Percentiles rank a stretch among this genome's conserved stretches.
phyloP scores from a whole-genome alignment of 805 yeast species.

The Starmerella ratchasimensis region DNA sequence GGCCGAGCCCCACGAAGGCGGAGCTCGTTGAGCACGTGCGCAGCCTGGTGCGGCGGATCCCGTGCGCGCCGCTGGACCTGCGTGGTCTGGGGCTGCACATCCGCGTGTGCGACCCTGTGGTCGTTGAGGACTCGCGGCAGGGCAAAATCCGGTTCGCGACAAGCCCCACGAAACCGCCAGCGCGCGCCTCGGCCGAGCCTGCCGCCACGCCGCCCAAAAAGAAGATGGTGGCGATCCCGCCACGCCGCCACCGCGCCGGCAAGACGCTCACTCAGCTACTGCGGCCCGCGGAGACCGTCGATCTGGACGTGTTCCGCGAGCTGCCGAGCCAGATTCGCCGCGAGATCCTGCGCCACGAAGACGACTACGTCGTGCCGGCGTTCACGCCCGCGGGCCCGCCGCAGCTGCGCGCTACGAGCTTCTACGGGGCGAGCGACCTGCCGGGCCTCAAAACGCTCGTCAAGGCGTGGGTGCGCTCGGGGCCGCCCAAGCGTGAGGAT shows the following conservation, averaged over 20 bases:
- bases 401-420: too few relatives aligned
- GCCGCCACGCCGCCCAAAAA: neutral
- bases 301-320: conserved; percentile 48
- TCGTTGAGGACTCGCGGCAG: neutral
- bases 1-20: conserved; percentile 42
- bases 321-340: conserved; percentile 52
- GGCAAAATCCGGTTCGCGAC: neutral
- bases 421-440: too few relatives aligned
- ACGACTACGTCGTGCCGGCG: conserved; percentile 10
- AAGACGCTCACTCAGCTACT: conserved; percentile 1
- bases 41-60: conserved; percentile 40
- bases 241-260: neutral
- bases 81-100: conserved; percentile 70
- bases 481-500: conserved; percentile 11
- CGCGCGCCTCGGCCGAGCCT: neutral
- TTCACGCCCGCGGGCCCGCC: too few relatives aligned
- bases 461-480: too few relatives aligned
- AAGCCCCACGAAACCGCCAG: neutral
- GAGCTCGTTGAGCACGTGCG: conserved; percentile 47
- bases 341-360: conserved; percentile 34
- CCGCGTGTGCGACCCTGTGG: conserved; percentile 29
- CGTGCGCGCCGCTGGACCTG: conserved; percentile 51
- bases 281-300: conserved; percentile 26
- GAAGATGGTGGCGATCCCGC: neutral
- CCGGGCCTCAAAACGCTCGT: too few relatives aligned